Base-by-base conservation (phyloP, 352 stramenopile genomes). In the Lagenidium giganteum region DNA sequence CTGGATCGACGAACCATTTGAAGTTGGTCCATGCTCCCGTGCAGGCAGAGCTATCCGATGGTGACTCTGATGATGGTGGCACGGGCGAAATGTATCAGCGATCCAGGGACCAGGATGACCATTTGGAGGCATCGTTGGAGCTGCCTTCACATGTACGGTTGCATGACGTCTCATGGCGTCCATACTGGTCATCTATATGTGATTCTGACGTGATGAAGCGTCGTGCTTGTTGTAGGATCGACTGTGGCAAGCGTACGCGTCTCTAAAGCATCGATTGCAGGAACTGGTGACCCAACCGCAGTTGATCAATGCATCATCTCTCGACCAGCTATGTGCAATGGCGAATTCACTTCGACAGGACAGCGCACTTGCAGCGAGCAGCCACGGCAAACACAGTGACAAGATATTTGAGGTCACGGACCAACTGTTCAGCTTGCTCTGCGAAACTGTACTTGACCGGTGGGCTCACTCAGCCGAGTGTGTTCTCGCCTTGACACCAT, bases 141-240 rank as follows among this genome's bases (percentile, higher is more conserved):
- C 55, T 86, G 0, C 70, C 73, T 8, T 83, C 73, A 1, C 57
- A 59, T 17, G 66, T 78, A 44, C n/a, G n/a, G n/a, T n/a, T n/a
- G n/a, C n/a, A n/a, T n/a, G n/a, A n/a, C n/a, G n/a, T n/a, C n/a
- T n/a, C n/a, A n/a, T n/a, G n/a, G n/a, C n/a, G n/a, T n/a, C n/a
- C n/a, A n/a, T n/a, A n/a, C n/a, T n/a, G n/a, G n/a, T n/a, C n/a
- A n/a, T n/a, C n/a, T n/a, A n/a, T n/a, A n/a, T n/a, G n/a, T n/a
- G n/a, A n/a, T n/a, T n/a, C n/a, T n/a, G n/a, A n/a, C n/a, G n/a
- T n/a, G n/a, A n/a, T n/a, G n/a, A n/a, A n/a, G n/a, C n/a, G n/a
- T n/a, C n/a, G n/a, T n/a, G n/a, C 34, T n/a, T 17, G 26, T 8
- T 24, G 16, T 33, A 74, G 57, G 59, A 68, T 1, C 50, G 64